phyloP scores from a whole-genome alignment of 2,329 filamentous ascomycete species.

The Seiridium cupressi region DNA sequence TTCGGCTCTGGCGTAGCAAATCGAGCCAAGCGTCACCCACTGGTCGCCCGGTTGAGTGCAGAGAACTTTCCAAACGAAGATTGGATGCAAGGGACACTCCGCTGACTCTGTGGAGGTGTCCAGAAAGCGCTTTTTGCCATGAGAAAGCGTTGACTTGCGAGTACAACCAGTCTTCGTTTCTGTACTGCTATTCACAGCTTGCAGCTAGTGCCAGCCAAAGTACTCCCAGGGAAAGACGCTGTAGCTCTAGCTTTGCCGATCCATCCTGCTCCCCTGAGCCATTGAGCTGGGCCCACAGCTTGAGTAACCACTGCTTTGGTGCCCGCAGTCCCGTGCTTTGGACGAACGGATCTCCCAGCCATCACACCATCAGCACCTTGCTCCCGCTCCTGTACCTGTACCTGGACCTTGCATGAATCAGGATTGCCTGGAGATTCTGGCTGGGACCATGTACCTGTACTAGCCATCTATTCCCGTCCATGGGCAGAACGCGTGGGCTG shows the following conservation, averaged over 20 bases:
- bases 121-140: background rate
- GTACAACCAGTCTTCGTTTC: no score
- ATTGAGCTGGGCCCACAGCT: background rate
- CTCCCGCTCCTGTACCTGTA: background rate
- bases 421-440: background rate
- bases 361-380: background rate
- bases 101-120: background rate
- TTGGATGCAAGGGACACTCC: background rate
- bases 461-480: background rate
- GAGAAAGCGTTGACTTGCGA: no score
- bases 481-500: background rate
- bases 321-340: conserved; percentile 1
- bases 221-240: background rate
- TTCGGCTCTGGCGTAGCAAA: background rate
- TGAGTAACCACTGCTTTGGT: background rate
- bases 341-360: background rate
- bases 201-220: background rate
- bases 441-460: background rate
- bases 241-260: conserved; percentile 2
- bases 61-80: background rate
- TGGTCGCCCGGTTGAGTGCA: background rate
- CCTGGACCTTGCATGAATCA: background rate
- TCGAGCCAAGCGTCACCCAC: background rate
- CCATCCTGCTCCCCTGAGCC: conserved; percentile 4
- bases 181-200: no score